phyloP scores from a whole-genome alignment of 805 yeast species.

The Cephaloascus albidus region DNA sequence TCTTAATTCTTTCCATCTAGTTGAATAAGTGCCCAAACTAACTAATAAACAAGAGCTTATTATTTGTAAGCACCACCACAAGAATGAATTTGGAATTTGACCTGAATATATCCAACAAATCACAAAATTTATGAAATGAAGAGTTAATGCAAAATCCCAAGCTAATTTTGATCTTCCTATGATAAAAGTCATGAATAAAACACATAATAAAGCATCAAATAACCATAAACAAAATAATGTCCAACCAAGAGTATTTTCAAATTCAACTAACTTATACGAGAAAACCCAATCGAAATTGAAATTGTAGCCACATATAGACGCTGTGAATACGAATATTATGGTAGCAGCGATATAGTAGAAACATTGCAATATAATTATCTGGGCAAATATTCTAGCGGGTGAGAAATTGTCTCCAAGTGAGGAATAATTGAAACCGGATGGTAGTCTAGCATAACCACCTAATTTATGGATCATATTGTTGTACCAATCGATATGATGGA shows the following conservation, averaged over 20 bases:
- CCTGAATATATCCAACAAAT: slow-evolving; percentile 61
- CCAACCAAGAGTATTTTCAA: slow-evolving; percentile 75
- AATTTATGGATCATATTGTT: too few species aligned
- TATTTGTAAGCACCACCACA: slow-evolving; percentile 83
- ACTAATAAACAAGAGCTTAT: slow-evolving; percentile 62
- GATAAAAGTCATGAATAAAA: slow-evolving; percentile 71
- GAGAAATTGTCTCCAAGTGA: slow-evolving; percentile 40
- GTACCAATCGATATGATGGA: too few species aligned
- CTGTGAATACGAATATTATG: slow-evolving; percentile 53
- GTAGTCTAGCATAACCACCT: too few species aligned
- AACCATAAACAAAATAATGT: slow-evolving; percentile 73
- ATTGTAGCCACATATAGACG: slow-evolving; percentile 62
- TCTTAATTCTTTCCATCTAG: slow-evolving; percentile 86
- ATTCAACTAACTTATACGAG: slow-evolving; percentile 67
- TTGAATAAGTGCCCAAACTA: slow-evolving; percentile 77
- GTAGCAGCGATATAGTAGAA: slow-evolving; percentile 73
- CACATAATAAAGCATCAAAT: slow-evolving; percentile 73
- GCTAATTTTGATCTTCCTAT: slow-evolving; percentile 93
- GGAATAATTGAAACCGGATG: too few species aligned
- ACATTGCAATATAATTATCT: slow-evolving; percentile 69
- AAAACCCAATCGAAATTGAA: slow-evolving; percentile 66
- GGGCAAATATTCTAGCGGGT: slow-evolving; percentile 53
- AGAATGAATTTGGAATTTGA: slow-evolving; percentile 56
- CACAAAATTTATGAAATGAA: slow-evolving; percentile 70
- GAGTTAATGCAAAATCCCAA: slow-evolving; percentile 93